phyloP scores from a whole-genome alignment of 2,329 filamentous ascomycete species.

The Alternaria alternata region DNA sequence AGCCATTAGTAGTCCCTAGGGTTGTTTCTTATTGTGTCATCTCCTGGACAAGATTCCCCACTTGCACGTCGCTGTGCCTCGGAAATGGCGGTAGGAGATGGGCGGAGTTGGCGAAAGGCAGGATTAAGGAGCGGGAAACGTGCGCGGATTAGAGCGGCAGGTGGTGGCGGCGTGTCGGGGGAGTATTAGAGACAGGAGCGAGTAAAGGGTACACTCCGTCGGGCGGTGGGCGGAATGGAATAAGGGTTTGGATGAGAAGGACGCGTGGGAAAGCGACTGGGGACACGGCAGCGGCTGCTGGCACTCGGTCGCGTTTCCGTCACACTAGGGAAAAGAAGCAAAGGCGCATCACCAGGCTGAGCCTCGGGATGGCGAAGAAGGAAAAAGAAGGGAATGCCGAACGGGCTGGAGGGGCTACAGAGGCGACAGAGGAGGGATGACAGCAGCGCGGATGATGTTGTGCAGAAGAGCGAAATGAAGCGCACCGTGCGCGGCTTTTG shows the following conservation, averaged over 20 bases:
- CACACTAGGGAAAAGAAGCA: slow-evolving; percentile 33
- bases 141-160: slow-evolving; percentile 6
- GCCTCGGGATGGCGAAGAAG: slow-evolving; percentile 40
- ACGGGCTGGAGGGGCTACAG: slow-evolving; percentile 33
- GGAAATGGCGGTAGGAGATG: slow-evolving; percentile 6
- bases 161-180: neutral
- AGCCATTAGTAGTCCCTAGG: slow-evolving; percentile 48
- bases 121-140: slow-evolving; percentile 10
- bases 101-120: slow-evolving; percentile 5
- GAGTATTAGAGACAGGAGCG: slow-evolving; percentile 18
- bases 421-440: slow-evolving; percentile 26
- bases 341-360: slow-evolving; percentile 43
- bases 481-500: slow-evolving; percentile 13
- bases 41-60: slow-evolving; percentile 19
- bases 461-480: slow-evolving; percentile 31
- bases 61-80: slow-evolving; percentile 2
- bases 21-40: slow-evolving; percentile 40
- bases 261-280: slow-evolving; percentile 33
- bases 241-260: slow-evolving; percentile 30
- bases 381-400: slow-evolving; percentile 36
- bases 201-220: slow-evolving; percentile 29
- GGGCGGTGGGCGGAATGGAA: slow-evolving; percentile 26
- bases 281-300: slow-evolving; percentile 33
- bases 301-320: slow-evolving; percentile 39
- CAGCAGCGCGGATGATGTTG: slow-evolving; percentile 37